Evolutionary conservation across 805 yeast species (phyloP).

Genomic region (Schwanniomyces vanrijiae): DNA sequence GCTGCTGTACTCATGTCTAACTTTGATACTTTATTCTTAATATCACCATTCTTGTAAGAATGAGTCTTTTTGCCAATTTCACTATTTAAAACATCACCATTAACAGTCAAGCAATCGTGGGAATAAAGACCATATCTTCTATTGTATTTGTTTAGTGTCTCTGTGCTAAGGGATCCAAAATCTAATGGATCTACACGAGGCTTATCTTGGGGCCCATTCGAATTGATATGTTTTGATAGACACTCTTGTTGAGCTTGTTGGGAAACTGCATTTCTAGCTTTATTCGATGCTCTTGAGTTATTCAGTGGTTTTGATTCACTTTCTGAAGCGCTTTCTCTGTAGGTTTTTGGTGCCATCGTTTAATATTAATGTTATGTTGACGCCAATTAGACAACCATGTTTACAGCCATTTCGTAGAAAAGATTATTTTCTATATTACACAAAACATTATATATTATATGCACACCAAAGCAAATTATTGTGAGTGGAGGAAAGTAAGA

Average conservation of each 20-base stretch:
- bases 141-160: constrained; percentile 68
- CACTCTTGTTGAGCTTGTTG: constrained; percentile 72
- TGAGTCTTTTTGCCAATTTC: constrained; percentile 72
- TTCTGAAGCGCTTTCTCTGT: constrained; percentile 38
- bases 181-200: constrained; percentile 61
- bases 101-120: constrained; percentile 62
- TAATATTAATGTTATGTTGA: background rate
- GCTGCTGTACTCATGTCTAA: constrained; percentile 59
- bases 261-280: constrained; percentile 58
- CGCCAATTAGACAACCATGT: background rate
- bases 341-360: constrained; percentile 11
- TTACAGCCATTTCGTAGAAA: background rate
- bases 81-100: constrained; percentile 69
- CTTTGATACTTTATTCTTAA: constrained; percentile 50
- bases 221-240: constrained; percentile 64
- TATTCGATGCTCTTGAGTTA: constrained; percentile 47
- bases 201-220: constrained; percentile 67
- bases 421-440: background rate
- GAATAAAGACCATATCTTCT: constrained; percentile 54
- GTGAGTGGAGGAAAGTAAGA: background rate
- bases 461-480: background rate
- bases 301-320: constrained; percentile 29
- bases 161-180: constrained; percentile 62
- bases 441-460: background rate
- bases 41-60: constrained; percentile 16